Conservation (phyloP, 495 filamentous ascomycete genomes). For the Aspergillus steynii region DNA sequence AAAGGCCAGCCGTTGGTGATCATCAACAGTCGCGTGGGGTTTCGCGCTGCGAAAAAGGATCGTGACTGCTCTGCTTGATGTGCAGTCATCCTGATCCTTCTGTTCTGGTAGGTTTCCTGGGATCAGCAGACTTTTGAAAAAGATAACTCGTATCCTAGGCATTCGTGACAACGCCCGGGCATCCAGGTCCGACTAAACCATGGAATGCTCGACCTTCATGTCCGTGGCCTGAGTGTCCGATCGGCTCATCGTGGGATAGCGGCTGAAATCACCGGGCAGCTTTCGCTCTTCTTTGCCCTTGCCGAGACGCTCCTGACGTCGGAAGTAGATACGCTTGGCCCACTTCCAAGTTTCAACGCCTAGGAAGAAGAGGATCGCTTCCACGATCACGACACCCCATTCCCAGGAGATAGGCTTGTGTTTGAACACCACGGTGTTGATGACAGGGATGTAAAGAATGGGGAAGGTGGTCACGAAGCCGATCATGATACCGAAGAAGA, state of each 20-base stretch:
- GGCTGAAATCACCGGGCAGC: slow-evolving; percentile 35
- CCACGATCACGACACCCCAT: slow-evolving; percentile 64
- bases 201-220: slow-evolving; percentile 33
- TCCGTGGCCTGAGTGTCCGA: slow-evolving; percentile 37
- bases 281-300: slow-evolving; percentile 12
- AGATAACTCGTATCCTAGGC: background rate
- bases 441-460: slow-evolving; percentile 68
- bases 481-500: slow-evolving; percentile 67
- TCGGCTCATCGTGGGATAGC: slow-evolving; percentile 42
- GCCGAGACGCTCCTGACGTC: slow-evolving; percentile 27
- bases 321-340: slow-evolving; percentile 57
- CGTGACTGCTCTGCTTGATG: too few species aligned
- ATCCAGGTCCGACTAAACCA: slow-evolving; percentile 24
- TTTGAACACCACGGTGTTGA: slow-evolving; percentile 70
- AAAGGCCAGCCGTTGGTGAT: background rate
- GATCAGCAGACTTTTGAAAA: too few species aligned
- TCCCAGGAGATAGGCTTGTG: slow-evolving; percentile 73
- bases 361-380: slow-evolving; percentile 59
- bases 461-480: slow-evolving; percentile 74
- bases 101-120: too few species aligned
- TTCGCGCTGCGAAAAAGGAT: background rate
- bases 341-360: slow-evolving; percentile 71
- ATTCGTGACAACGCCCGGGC: background rate
- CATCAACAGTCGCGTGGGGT: background rate
- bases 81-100: background rate